Percentiles rank a stretch among this genome's conserved stretches.
phyloP scores from a whole-genome alignment of 129 eudicot species.

The Flaveria robusta region DNA sequence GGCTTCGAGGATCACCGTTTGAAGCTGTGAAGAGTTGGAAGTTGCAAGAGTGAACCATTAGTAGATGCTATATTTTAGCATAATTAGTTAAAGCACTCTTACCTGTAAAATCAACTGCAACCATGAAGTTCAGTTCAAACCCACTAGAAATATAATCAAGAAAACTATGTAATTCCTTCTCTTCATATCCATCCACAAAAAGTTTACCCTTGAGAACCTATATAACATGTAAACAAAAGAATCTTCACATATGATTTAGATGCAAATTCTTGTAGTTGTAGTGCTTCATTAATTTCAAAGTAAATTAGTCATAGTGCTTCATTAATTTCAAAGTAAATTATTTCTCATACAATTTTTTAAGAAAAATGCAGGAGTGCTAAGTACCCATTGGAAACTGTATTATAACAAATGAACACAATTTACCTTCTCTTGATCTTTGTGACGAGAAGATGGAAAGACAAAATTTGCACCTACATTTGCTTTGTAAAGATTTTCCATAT shows the following conservation, averaged over 20 bases:
- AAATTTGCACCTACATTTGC: conserved; percentile 60
- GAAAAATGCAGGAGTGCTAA: conserved; percentile 20
- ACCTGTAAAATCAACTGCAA: conserved; percentile 98
- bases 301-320: not conserved
- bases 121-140: conserved; percentile 95
- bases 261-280: conserved; percentile 1
- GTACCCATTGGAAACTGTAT: conserved; percentile 16
- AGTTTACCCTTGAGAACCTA: conserved; percentile 84
- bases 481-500: conserved; percentile 61
- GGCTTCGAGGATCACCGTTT: conserved; percentile 74
- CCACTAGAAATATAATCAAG: conserved; percentile 93
- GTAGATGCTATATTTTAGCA: not conserved
- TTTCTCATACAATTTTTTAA: not conserved
- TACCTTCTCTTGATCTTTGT: conserved; percentile 68
- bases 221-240: conserved; percentile 15
- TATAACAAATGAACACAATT: conserved; percentile 8
- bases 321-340: not conserved
- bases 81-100: not conserved
- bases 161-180: conserved; percentile 72
- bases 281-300: not conserved
- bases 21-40: conserved; percentile 54
- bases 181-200: conserved; percentile 67
- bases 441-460: conserved; percentile 58
- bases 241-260: conserved; percentile 10
- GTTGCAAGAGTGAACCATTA: conserved; percentile 8